Base-by-base conservation (phyloP, 306 rosid genomes). In the Vigna unguiculata region DNA sequence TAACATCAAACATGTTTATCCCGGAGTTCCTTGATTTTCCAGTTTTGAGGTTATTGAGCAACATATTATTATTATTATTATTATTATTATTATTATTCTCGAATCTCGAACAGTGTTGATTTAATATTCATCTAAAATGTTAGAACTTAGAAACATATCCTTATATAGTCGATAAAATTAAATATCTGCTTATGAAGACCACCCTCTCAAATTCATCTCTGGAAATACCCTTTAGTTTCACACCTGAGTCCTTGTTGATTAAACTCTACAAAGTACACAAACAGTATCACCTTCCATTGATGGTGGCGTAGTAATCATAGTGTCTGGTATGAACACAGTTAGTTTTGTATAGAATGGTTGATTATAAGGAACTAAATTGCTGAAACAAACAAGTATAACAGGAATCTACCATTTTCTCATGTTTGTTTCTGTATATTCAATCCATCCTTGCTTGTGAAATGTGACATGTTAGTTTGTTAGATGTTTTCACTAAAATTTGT, bases 141-240 rank as follows among this genome's bases (percentile, higher is more conserved):
- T 34, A 28, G 36, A 41, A 41, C 45, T n/a, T 48, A 30, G 55
- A 54, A 73, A 55, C 19, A 28, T 41, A 38, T 21, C 20, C 55
- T 38, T 76, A 12, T 32, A 3, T 72, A 13, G 16, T 62, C 5
- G 20, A 24, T 36, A 41, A 24, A 70, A 49, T 61, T 49, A 61
- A 20, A 15, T 66, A 17, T 20, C 22, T 41, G 54, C 59, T 38
- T 41, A 13, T 19, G 9, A 7, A 32, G 30, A 28, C 30, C 30
- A 28, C 30, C 30, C 30, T 28, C 5, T 28, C 30, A 28, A 28
- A 28, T 28, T 28, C 30, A 28, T 28, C 30, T 28, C 30, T 0
- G 19, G 69, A 57, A 24, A 73, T 21, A 58, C 16, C 15, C 25
- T 2, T 57, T 72, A 24, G 77, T 36, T 57, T 72, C 30, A 73